Conservation (phyloP, 164 flowering plant species). For the Aristolochia fimbriata region DNA sequence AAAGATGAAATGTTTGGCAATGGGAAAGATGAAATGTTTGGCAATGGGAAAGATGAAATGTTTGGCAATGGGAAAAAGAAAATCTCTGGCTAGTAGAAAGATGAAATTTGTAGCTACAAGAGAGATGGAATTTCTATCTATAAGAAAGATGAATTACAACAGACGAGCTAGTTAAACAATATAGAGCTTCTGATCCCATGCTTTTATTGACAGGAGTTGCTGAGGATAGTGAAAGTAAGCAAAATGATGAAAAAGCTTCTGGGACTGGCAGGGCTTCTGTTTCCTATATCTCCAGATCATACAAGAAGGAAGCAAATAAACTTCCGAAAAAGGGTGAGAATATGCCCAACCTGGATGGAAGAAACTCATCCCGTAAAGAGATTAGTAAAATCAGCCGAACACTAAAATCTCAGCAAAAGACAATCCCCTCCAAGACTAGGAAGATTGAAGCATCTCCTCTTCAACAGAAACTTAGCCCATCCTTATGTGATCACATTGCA, state of each 20-base stretch:
- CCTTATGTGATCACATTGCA: no score
- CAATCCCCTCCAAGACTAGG: conserved; percentile 15
- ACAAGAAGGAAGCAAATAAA: conserved; percentile 21
- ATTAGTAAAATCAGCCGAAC: conserved; percentile 12
- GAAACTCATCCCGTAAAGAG: conserved; percentile 18
- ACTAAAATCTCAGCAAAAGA: conserved; percentile 18
- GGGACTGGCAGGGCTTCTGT: conserved; percentile 20
- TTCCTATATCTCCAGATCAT: conserved; percentile 4
- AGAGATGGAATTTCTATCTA: no score
- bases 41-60: conserved; percentile 10
- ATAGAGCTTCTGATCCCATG: conserved; percentile 7
- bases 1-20: no score
- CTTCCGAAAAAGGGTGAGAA: conserved; percentile 18
- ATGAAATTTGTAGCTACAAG: background rate
- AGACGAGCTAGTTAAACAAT: background rate
- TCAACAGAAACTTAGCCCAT: no score
- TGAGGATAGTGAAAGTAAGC: conserved; percentile 9
- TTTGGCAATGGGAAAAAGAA: conserved; percentile 9
- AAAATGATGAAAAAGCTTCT: conserved; percentile 10
- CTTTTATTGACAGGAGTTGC: conserved; percentile 6
- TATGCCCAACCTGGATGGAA: conserved; percentile 11
- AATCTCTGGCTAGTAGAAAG: conserved; percentile 6
- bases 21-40: no score
- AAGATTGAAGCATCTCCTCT: conserved; percentile 11
- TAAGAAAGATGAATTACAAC: background rate